Evolutionary conservation across 2,329 filamentous ascomycete species (phyloP).

Genomic region (Hypoxylon sp.): DNA sequence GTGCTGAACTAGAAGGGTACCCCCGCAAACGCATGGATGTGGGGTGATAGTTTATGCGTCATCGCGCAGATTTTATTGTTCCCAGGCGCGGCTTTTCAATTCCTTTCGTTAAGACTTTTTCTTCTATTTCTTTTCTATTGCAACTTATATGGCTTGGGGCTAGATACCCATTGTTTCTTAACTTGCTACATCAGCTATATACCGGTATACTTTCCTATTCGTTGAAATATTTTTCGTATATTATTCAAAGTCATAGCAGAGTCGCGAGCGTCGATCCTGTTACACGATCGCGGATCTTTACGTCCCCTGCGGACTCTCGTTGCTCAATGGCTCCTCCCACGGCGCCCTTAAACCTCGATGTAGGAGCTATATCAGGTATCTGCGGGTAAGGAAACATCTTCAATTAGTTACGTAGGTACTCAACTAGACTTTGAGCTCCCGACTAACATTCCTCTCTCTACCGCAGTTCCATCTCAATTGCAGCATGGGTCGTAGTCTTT

Average conservation of each 20-base stretch:
- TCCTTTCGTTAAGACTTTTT: slow-evolving; percentile 21
- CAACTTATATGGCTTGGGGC: not conserved
- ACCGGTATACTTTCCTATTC: not conserved
- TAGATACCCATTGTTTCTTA: slow-evolving; percentile 1
- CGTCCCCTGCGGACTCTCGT: slow-evolving; percentile 6
- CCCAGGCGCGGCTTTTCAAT: slow-evolving; percentile 27
- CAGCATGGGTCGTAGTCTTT: slow-evolving; percentile 98
- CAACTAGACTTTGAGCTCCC: not conserved
- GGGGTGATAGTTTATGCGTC: slow-evolving; percentile 39
- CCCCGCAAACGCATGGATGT: slow-evolving; percentile 45
- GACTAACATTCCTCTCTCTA: slow-evolving; percentile 26
- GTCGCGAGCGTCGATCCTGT: slow-evolving; percentile 8
- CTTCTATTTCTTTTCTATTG: slow-evolving; percentile 11
- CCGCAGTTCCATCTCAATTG: slow-evolving; percentile 89
- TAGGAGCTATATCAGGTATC: slow-evolving; percentile 92
- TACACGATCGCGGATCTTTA: slow-evolving; percentile 9
- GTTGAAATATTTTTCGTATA: not conserved
- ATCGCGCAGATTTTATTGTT: slow-evolving; percentile 31
- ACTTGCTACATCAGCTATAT: not conserved
- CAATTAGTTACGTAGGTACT: not conserved
- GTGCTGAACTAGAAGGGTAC: slow-evolving; percentile 25
- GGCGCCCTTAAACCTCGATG: slow-evolving; percentile 77
- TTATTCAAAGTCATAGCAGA: not conserved
- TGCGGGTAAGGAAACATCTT: slow-evolving; percentile 73
- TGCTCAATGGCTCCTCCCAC: slow-evolving; percentile 67